Conservation (phyloP, 2,329 filamentous ascomycete species). For the Talaromyces sp. region DNA sequence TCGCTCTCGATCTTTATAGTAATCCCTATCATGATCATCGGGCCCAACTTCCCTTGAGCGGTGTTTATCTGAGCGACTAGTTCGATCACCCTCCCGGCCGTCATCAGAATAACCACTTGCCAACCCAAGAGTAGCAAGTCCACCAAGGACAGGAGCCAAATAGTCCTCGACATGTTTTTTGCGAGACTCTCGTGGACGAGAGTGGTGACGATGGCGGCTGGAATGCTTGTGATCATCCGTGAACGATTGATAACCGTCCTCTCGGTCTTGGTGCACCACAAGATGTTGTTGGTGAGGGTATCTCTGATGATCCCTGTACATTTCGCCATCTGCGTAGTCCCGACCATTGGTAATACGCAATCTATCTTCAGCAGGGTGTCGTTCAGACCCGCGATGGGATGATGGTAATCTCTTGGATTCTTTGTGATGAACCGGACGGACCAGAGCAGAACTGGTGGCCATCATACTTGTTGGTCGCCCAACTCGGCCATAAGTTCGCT, state of each 20-base stretch:
- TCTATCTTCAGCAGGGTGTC: constrained; percentile 30
- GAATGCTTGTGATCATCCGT: constrained; percentile 44
- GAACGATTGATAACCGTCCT: constrained; percentile 42
- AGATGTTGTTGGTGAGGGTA: constrained; percentile 43
- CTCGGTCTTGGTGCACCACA: constrained; percentile 49
- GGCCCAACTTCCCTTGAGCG: constrained; percentile 25
- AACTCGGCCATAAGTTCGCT: constrained; percentile 24
- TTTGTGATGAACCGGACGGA: constrained; percentile 24
- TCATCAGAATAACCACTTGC: constrained; percentile 36
- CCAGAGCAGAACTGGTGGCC: constrained; percentile 33
- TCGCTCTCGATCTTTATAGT: constrained; percentile 13
- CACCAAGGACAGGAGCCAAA: constrained; percentile 23
- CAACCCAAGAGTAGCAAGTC: constrained; percentile 37
- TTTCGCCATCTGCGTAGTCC: constrained; percentile 27
- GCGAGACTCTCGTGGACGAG: constrained; percentile 19
- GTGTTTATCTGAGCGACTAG: constrained; percentile 24
- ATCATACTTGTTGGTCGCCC: constrained; percentile 41
- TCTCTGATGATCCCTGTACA: constrained; percentile 36
- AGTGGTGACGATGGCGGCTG: constrained; percentile 28
- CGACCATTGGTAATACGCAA: constrained; percentile 25
- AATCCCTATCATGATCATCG: constrained; percentile 17
- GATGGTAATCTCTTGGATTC: constrained; percentile 38
- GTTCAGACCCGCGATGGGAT: constrained; percentile 38
- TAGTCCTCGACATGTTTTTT: constrained; percentile 19
- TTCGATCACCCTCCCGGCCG: constrained; percentile 27